Evolutionary conservation across 192 early-diverging fungal genomes (phyloP).

Genomic region (Podila horticola): DNA sequence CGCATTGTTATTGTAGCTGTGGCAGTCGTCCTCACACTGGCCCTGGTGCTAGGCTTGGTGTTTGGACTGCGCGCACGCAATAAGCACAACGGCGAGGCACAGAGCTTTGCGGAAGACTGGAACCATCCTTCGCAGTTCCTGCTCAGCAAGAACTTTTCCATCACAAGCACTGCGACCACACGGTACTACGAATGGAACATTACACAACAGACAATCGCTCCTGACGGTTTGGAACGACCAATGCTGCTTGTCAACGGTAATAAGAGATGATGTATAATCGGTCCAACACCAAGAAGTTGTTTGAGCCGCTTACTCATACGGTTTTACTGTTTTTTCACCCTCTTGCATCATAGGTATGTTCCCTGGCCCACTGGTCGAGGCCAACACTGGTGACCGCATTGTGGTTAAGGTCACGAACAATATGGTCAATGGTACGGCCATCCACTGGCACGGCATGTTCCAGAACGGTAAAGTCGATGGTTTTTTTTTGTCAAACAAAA

Average conservation of each 20-base stretch:
- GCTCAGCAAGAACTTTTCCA: constrained; percentile 31
- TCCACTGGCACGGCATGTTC: constrained; percentile 67
- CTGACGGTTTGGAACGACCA: constrained; percentile 70
- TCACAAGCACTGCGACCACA: constrained; percentile 16
- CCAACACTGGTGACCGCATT: constrained; percentile 56
- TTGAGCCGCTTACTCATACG: background rate
- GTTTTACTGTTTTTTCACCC: background rate
- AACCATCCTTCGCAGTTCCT: constrained; percentile 37
- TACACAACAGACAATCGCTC: constrained; percentile 40
- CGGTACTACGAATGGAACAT: constrained; percentile 39
- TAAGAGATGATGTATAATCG: background rate
- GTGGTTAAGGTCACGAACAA: constrained; percentile 58
- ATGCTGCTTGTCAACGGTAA: constrained; percentile 73
- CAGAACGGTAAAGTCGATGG: constrained; percentile 41
- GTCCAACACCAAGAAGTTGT: background rate
- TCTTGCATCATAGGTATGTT: constrained; percentile 29
- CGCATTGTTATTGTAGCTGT: constrained; percentile 11
- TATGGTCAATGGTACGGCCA: constrained; percentile 46
- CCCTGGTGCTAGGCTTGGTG: constrained; percentile 18
- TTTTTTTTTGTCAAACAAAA: background rate
- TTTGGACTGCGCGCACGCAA: background rate
- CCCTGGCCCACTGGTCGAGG: constrained; percentile 57
- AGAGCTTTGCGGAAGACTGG: constrained; percentile 14
- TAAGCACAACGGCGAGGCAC: background rate
- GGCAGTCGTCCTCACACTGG: constrained; percentile 8